A percentile compares a stretch with the other conserved stretches of the same genome.
Evolutionary conservation across 495 filamentous ascomycete species (phyloP).

Genomic region (Trichoderma parareesei): DNA sequence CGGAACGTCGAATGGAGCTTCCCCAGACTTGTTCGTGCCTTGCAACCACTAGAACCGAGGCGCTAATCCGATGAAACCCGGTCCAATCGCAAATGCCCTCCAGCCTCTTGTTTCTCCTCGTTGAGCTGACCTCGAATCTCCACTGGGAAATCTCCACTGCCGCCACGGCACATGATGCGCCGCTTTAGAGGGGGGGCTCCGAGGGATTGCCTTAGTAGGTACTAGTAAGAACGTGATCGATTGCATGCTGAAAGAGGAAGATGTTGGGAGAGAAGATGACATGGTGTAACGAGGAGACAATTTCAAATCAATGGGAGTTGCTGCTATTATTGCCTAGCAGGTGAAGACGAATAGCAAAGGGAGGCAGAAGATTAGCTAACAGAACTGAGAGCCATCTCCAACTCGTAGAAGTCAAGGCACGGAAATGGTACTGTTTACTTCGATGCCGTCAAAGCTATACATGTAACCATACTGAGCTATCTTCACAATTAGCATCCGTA

Average conservation of each 20-base stretch:
- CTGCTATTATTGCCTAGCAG: background rate
- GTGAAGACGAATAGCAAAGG: too few species aligned
- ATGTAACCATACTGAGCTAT: too few species aligned
- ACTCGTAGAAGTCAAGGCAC: too few species aligned
- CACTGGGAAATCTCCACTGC: background rate
- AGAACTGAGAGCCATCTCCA: too few species aligned
- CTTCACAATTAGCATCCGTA: too few species aligned
- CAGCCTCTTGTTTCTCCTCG: background rate
- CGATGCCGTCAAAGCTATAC: too few species aligned
- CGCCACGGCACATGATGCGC: conserved; percentile 8
- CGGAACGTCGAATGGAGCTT: background rate
- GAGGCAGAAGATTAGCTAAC: too few species aligned
- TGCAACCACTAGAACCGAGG: background rate
- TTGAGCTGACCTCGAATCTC: background rate
- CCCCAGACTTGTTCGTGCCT: background rate
- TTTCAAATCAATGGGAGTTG: background rate
- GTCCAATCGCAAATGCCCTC: background rate
- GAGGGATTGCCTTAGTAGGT: background rate
- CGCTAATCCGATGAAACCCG: conserved; percentile 10
- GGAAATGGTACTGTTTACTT: too few species aligned
- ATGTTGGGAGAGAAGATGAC: background rate
- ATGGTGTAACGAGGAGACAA: too few species aligned
- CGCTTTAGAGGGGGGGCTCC: background rate
- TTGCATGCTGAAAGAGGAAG: background rate
- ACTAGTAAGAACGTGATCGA: background rate